Conservation (phyloP, 805 yeast genomes). For the Scheffersomyces spartinae region DNA sequence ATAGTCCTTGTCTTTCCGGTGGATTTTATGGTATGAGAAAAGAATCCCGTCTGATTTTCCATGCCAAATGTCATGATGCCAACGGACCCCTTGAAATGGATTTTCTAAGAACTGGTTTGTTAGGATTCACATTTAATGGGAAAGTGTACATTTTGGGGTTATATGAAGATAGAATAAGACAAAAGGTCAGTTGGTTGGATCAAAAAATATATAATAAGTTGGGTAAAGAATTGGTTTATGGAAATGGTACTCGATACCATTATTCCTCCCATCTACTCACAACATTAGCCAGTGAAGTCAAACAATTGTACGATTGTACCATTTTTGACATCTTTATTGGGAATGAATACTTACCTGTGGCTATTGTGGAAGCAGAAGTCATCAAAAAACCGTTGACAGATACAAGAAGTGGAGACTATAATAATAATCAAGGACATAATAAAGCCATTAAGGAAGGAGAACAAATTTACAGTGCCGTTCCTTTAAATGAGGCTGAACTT, state of each 20-base stretch:
- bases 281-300: conserved; percentile 70
- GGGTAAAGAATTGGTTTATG: conserved; percentile 20
- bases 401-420: conserved; percentile 11
- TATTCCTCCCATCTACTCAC: conserved; percentile 82
- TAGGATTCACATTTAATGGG: conserved; percentile 83
- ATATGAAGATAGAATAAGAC: conserved; percentile 85
- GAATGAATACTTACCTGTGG: conserved; percentile 73
- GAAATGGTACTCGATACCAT: conserved; percentile 46
- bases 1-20: conserved; percentile 81
- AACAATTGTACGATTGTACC: conserved; percentile 79
- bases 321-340: conserved; percentile 78
- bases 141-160: conserved; percentile 81
- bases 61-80: conserved; percentile 68
- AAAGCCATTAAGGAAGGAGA: conserved; percentile 7
- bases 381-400: conserved; percentile 30
- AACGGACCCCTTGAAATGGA: conserved; percentile 62
- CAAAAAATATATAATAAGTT: conserved; percentile 24
- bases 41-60: conserved; percentile 64
- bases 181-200: conserved; percentile 57
- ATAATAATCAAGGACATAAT: conserved; percentile 7
- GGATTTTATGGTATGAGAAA: conserved; percentile 70
- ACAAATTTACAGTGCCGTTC: conserved; percentile 21
- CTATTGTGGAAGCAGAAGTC: conserved; percentile 65
- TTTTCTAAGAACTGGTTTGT: conserved; percentile 79
- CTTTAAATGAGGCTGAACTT: conserved; percentile 30